A percentile compares a stretch with the other conserved stretches of the same genome.
These are phyloP conservation scores for Eucalyptus camaldulensis DNA, from an alignment of 345 rosid genomes.

Conservation along the genomic window DNA sequence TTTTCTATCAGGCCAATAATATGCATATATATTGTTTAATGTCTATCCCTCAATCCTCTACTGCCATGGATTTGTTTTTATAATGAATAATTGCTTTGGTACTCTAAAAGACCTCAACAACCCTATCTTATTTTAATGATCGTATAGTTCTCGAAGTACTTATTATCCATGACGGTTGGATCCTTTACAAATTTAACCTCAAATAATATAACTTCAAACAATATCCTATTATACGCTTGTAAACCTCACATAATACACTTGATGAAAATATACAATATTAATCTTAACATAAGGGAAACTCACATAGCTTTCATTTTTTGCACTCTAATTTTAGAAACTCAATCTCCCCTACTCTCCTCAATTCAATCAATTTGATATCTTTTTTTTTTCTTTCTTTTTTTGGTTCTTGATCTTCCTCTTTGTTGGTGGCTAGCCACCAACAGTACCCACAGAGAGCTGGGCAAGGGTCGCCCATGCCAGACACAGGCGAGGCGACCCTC, in stretches of 20 bases:
- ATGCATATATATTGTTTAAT: neutral
- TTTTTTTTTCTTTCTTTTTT: no score
- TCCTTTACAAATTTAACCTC: neutral
- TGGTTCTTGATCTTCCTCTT: no score
- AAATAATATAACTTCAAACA: neutral
- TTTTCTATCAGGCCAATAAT: neutral
- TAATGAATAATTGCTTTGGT: neutral
- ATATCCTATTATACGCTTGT: neutral
- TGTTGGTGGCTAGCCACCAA: no score
- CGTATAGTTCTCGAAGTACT: neutral
- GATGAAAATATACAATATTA: neutral
- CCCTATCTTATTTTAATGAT: neutral
- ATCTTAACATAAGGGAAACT: neutral
- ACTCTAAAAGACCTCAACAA: neutral
- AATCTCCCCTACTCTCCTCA: no score
- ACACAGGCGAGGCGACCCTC: no score
- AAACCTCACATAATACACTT: neutral
- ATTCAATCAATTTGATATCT: no score
- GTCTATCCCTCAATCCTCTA: neutral
- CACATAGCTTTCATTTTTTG: neutral
- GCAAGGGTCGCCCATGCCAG: no score
- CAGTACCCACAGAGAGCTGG: no score
- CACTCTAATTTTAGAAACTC: no score
- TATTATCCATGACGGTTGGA: neutral
- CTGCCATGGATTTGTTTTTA: neutral